phyloP scores from a whole-genome alignment of 2,329 filamentous ascomycete species.

The Periconia sp. region DNA sequence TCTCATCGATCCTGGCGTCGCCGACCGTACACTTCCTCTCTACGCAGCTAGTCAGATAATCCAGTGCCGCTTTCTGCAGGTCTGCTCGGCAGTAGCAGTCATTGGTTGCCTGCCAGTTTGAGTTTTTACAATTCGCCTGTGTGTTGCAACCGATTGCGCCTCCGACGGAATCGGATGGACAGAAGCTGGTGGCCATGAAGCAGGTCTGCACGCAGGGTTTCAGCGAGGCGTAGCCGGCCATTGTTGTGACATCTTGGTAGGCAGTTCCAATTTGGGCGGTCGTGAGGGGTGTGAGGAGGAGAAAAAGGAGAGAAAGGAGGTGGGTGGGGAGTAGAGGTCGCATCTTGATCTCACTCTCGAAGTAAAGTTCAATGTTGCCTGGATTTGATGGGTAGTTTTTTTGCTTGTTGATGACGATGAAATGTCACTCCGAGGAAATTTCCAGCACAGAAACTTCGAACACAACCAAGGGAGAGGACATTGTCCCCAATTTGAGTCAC shows the following conservation, averaged over 20 bases:
- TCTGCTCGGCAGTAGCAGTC: conserved; percentile 20
- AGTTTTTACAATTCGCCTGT: conserved; percentile 1
- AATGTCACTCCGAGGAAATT: too few relatives aligned
- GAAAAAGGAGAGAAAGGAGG: not conserved
- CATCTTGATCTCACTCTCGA: not conserved
- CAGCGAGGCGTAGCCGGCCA: conserved; percentile 8
- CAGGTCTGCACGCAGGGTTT: conserved; percentile 13
- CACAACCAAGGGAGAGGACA: not conserved
- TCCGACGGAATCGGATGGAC: conserved; percentile 11
- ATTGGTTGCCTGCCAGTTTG: conserved; percentile 16
- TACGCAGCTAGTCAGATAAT: conserved; percentile 13
- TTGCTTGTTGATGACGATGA: not conserved
- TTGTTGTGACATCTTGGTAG: conserved; percentile 13
- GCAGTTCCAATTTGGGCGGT: conserved; percentile 12
- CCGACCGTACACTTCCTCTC: conserved; percentile 9
- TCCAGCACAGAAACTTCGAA: not conserved
- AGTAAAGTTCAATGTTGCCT: too few relatives aligned
- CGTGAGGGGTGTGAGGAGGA: not conserved
- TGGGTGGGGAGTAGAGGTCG: too few relatives aligned
- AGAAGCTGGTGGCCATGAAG: conserved; percentile 9
- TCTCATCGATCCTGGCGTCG: conserved; percentile 12
- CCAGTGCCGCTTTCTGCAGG: conserved; percentile 10
- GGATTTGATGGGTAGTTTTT: not conserved
- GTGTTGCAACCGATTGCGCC: conserved; percentile 9
- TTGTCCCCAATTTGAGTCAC: not conserved